These are phyloP conservation scores for Ascobolus immersus DNA, from an alignment of 495 filamentous ascomycete species.

Conservation along the genomic window DNA sequence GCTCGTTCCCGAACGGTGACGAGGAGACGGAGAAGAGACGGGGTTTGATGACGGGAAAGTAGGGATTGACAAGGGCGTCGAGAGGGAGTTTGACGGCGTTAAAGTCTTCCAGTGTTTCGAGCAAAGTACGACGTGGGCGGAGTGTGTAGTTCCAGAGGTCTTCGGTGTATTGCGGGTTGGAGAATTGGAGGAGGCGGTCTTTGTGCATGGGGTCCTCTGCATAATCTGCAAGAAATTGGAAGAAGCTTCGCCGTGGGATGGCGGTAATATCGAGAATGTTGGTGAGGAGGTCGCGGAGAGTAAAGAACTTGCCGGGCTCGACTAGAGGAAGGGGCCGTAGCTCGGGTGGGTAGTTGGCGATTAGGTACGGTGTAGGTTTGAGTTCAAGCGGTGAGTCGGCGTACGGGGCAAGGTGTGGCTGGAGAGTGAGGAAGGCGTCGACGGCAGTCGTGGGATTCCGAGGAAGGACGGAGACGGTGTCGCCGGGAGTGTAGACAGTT, in stretches of 20 bases:
- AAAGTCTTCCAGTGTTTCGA: constrained; percentile 84
- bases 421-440: constrained; percentile 40
- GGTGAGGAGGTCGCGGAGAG: constrained; percentile 47
- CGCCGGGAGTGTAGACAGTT: constrained; percentile 36
- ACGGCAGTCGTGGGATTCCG: constrained; percentile 69
- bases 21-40: constrained; percentile 3
- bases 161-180: constrained; percentile 46
- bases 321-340: constrained; percentile 22
- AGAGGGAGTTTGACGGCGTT: constrained; percentile 57
- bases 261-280: constrained; percentile 70
- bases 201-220: constrained; percentile 44
- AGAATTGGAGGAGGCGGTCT: constrained; percentile 63
- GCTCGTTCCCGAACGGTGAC: background rate
- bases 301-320: constrained; percentile 24
- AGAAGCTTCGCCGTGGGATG: constrained; percentile 71
- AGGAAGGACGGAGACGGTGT: constrained; percentile 53
- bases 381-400: constrained; percentile 40
- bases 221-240: constrained; percentile 45
- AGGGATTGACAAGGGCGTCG: constrained; percentile 70
- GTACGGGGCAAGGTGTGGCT: constrained; percentile 45
- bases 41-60: constrained; percentile 8
- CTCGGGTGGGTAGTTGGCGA: constrained; percentile 3
- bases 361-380: constrained; percentile 13
- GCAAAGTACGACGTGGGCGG: constrained; percentile 64
- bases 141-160: constrained; percentile 92